Percentiles rank a stretch among this genome's conserved stretches.
These are phyloP conservation scores for Pyrenula aspistea DNA, from an alignment of 495 filamentous ascomycete genomes.

Conservation along the genomic window DNA sequence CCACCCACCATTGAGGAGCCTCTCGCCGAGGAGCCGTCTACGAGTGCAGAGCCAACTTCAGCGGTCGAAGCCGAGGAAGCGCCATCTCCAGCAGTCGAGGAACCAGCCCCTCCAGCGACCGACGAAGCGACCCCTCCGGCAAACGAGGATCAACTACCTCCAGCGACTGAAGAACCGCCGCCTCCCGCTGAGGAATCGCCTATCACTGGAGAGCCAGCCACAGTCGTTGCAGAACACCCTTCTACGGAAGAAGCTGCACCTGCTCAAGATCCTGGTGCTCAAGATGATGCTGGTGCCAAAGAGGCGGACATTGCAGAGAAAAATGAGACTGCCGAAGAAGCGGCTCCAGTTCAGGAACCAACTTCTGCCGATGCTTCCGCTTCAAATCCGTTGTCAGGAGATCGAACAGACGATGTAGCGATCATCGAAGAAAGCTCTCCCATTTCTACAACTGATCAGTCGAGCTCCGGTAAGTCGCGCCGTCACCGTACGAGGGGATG, in stretches of 20 bases:
- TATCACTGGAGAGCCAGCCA: background rate
- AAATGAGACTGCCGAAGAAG: background rate
- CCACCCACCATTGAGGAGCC: background rate
- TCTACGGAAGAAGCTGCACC: background rate
- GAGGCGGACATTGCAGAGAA: background rate
- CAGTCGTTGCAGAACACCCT: background rate
- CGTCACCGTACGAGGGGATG: constrained; percentile 12
- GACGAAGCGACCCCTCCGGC: background rate
- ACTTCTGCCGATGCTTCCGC: background rate
- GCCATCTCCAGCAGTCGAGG: background rate
- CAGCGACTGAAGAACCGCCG: background rate
- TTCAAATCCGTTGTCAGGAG: background rate
- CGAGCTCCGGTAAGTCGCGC: constrained; percentile 17
- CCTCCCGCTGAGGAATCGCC: background rate
- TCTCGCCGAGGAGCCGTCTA: constrained; percentile 1
- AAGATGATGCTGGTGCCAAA: background rate
- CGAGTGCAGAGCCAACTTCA: background rate
- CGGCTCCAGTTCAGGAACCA: background rate
- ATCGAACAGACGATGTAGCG: constrained; percentile 1
- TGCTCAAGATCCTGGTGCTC: background rate
- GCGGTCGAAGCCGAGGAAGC: background rate
- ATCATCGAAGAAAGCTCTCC: constrained; percentile 4
- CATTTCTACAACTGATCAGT: constrained; percentile 5
- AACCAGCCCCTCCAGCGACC: background rate
- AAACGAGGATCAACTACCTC: background rate